Evolutionary conservation across 352 stramenopile species (phyloP), one percentile per base, ranked within the genome.

Genomic region (Globisporangium parvum): DNA sequence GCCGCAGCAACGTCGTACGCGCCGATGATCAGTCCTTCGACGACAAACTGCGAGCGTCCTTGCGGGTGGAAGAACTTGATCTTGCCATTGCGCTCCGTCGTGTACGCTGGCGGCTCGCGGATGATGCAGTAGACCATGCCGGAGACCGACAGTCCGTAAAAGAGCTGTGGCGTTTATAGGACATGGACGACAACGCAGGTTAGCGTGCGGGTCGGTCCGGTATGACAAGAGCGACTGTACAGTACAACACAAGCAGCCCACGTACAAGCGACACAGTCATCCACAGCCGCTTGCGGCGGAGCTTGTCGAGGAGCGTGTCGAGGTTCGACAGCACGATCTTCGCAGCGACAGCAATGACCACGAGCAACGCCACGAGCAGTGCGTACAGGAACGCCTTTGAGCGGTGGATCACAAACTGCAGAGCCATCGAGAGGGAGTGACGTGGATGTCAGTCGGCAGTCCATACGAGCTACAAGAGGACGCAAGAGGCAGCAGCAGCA

Each of bases 101-200:
- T 52, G 67, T 88, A 94, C 31, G 79, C 63, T 44, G 82, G 76
- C 33, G 85, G 85, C 65, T 94, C 84, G 58, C 85, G 85, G 59
- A 94, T 93, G 74, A 94, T 94, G 63, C 85, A 94, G 71, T 89
- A 94, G 6, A 94, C 85, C 85, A 94, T 94, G 18, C 85, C 85
- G 6, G 85, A 94, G 17, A 94, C 83, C 15, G 85, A 94, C 11
- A 94, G 79, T 0, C 85, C 82, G 57, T 93, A 94, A 60, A 94
- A 94, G 26, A 94, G 71, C 75, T 86, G 26, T 31, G 26, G 3
- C 26, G 41, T 42, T 42, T 5, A 53, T 23, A 1, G 41, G 10
- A 42, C 17, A 63, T 23, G 55, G 15, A 35, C 31, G 54, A 11
- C 24, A n/a, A 20, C n/a, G 11, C 24, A 37, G 20, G 24, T 53